A percentile compares a stretch with the other conserved stretches of the same genome.
phyloP scores from a whole-genome alignment of 2,329 filamentous ascomycete genomes.

The Botrytis sinoallii region DNA sequence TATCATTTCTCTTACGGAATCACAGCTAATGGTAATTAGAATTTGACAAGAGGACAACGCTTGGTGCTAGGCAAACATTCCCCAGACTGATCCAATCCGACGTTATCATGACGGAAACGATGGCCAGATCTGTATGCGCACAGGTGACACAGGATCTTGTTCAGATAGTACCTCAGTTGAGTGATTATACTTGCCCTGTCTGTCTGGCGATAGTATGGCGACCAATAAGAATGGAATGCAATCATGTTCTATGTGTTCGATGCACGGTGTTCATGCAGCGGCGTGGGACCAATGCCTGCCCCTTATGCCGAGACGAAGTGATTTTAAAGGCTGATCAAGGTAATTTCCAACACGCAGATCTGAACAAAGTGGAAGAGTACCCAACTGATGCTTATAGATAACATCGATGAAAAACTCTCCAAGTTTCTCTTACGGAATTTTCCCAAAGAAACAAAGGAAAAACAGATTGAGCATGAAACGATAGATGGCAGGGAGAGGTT shows the following conservation, averaged over 20 bases:
- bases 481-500: conserved; percentile 72
- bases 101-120: conserved; percentile 60
- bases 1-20: too few species aligned
- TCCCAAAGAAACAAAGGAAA: conserved; percentile 64
- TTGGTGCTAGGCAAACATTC: conserved; percentile 64
- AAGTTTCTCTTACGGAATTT: conserved; percentile 75
- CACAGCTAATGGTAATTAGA: conserved; percentile 45
- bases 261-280: conserved; percentile 80
- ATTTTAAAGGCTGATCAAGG: conserved; percentile 67
- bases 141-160: conserved; percentile 71
- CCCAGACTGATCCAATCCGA: conserved; percentile 56
- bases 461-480: conserved; percentile 68
- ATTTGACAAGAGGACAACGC: conserved; percentile 80
- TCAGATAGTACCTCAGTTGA: conserved; percentile 72
- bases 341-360: conserved; percentile 38
- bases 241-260: conserved; percentile 78
- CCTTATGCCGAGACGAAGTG: conserved; percentile 70
- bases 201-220: conserved; percentile 78
- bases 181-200: conserved; percentile 79
- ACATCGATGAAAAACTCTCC: conserved; percentile 66
- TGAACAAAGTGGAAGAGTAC: neutral
- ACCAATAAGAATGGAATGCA: conserved; percentile 72
- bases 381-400: conserved; percentile 46
- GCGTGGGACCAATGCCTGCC: conserved; percentile 65
- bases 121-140: conserved; percentile 73